These are phyloP conservation scores for Curvularia sp. DNA, from an alignment of 2,329 filamentous ascomycete genomes.

Conservation along the genomic window DNA sequence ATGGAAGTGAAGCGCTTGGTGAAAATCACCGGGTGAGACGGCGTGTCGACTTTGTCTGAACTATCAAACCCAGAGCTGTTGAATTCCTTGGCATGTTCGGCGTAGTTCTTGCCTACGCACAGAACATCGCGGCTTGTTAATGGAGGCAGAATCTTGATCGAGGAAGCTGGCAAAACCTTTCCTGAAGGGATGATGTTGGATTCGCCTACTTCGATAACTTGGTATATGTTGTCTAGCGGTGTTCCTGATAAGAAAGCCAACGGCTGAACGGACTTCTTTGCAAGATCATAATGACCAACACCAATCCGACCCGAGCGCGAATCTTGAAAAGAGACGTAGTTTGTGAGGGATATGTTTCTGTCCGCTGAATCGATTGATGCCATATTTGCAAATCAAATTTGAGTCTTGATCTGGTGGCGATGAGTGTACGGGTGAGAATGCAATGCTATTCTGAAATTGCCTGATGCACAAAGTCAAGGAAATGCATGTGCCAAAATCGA, in stretches of 20 bases:
- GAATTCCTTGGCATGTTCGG: conserved; percentile 65
- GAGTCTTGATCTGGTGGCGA: not conserved
- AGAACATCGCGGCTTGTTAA: conserved; percentile 61
- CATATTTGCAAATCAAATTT: not conserved
- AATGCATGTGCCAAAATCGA: not conserved
- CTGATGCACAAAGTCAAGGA: not conserved
- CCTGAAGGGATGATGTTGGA: conserved; percentile 49
- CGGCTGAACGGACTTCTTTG: conserved; percentile 32
- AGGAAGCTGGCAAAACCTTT: conserved; percentile 38
- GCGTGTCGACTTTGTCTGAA: conserved; percentile 62
- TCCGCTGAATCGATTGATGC: not conserved
- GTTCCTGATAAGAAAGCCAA: conserved; percentile 59
- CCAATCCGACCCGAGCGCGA: not conserved
- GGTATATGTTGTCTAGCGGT: conserved; percentile 57
- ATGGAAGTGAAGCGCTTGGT: conserved; percentile 63
- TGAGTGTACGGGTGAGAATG: not conserved
- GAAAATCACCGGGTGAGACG: conserved; percentile 64
- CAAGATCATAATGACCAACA: not conserved
- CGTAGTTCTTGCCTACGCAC: conserved; percentile 65
- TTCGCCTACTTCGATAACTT: conserved; percentile 60
- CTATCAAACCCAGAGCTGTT: conserved; percentile 63
- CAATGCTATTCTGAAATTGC: not conserved
- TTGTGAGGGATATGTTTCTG: not conserved
- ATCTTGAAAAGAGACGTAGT: not conserved
- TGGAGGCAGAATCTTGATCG: conserved; percentile 52